phyloP scores from a whole-genome alignment of 2,329 filamentous ascomycete genomes.

The Hypoxylon sp. region DNA sequence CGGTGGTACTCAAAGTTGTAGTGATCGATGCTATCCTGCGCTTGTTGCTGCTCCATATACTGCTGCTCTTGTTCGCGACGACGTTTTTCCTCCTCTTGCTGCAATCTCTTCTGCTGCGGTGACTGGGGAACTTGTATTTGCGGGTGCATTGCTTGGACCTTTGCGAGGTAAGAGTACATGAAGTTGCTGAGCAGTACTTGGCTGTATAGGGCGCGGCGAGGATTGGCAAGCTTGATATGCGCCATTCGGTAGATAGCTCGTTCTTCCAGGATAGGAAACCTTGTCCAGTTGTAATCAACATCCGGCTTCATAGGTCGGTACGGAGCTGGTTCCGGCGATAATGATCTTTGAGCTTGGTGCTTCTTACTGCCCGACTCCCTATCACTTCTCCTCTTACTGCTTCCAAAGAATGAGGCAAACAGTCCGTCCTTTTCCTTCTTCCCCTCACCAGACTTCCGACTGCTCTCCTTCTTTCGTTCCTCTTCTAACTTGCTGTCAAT shows the following conservation, averaged over 20 bases:
- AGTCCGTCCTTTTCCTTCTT: conserved; percentile 95
- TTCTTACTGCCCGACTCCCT: conserved; percentile 81
- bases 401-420: conserved; percentile 94
- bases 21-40: conserved; percentile 60
- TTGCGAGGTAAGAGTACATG: conserved; percentile 99
- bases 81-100: conserved; percentile 63
- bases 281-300: conserved; percentile 94
- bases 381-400: conserved; percentile 87
- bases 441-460: conserved; percentile 76
- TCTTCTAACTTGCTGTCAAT: conserved; percentile 79
- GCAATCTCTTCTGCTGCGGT: conserved; percentile 74
- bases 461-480: conserved; percentile 84
- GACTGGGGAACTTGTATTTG: conserved; percentile 92
- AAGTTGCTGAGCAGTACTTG: conserved; percentile 98
- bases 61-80: conserved; percentile 63
- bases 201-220: conserved; percentile 88
- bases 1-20: conserved; percentile 67
- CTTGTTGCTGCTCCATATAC: conserved; percentile 59
- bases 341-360: conserved; percentile 73
- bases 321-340: conserved; percentile 83
- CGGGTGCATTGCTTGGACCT: conserved; percentile 98
- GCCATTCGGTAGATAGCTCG: conserved; percentile 98
- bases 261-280: conserved; percentile 95
- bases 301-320: conserved; percentile 82
- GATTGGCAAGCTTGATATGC: conserved; percentile 98